phyloP scores from a whole-genome alignment of 352 stramenopile genomes.

The Plasmopara viticola region DNA sequence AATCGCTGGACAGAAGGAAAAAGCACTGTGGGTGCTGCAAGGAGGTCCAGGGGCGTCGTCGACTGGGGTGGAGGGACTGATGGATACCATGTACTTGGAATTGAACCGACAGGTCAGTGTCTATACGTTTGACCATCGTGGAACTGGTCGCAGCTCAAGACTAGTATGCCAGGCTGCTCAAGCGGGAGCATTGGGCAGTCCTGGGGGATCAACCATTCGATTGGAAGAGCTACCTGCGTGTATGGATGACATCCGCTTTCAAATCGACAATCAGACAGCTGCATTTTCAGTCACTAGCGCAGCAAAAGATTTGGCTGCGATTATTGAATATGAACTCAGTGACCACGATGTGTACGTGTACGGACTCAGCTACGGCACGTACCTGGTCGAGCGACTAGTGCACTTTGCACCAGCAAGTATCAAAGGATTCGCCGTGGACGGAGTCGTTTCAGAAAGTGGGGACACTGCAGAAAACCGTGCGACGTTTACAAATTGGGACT shows the following conservation, averaged over 20 bases:
- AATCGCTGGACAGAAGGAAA: constrained; percentile 14
- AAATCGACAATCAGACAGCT: constrained; percentile 63
- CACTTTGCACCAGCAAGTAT: constrained; percentile 42
- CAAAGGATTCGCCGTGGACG: constrained; percentile 52
- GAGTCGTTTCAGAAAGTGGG: constrained; percentile 57
- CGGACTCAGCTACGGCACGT: constrained; percentile 72
- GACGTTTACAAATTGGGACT: constrained; percentile 79
- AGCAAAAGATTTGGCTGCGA: constrained; percentile 51
- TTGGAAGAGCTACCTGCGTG: constrained; percentile 54
- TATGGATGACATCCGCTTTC: constrained; percentile 65
- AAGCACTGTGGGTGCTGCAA: constrained; percentile 66
- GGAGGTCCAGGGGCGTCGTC: constrained; percentile 64
- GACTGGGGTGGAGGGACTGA: constrained; percentile 58
- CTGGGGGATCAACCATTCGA: constrained; percentile 38
- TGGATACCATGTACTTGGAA: constrained; percentile 49
- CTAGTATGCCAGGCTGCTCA: constrained; percentile 49
- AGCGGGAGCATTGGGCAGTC: constrained; percentile 43
- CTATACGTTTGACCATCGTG: constrained; percentile 67
- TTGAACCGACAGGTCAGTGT: constrained; percentile 46
- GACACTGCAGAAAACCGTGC: constrained; percentile 43
- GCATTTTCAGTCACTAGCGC: constrained; percentile 72
- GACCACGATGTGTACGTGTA: constrained; percentile 67
- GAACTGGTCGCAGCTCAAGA: constrained; percentile 50
- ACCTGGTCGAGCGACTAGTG: constrained; percentile 56
- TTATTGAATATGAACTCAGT: constrained; percentile 38